Evolutionary conservation across 1,284 basidiomycete species (phyloP).

Genomic region (Meira nashicola): DNA sequence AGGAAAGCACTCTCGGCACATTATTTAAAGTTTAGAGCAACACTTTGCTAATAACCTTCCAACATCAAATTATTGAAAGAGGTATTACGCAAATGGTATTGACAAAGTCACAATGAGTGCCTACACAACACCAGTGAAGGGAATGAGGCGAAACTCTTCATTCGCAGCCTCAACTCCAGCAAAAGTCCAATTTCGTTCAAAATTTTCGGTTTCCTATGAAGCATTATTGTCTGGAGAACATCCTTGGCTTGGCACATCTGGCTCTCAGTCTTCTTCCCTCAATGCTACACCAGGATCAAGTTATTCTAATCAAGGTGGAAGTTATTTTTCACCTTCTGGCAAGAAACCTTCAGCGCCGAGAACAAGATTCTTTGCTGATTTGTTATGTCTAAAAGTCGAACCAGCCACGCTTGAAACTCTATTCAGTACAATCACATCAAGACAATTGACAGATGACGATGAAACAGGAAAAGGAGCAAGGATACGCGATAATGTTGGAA

Average conservation of each 20-base stretch:
- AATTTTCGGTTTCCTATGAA: slow-evolving; percentile 37
- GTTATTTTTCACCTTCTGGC: slow-evolving; percentile 26
- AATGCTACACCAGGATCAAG: slow-evolving; percentile 9
- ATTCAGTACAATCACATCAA: slow-evolving; percentile 24
- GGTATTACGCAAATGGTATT: no score
- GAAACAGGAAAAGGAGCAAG: slow-evolving; percentile 25
- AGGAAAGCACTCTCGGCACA: no score
- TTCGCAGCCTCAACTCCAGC: no score
- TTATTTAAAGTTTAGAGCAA: no score
- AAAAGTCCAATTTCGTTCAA: slow-evolving; percentile 15
- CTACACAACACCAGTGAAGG: no score
- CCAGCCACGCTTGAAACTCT: slow-evolving; percentile 25
- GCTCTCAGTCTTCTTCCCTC: neutral
- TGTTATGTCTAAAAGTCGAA: slow-evolving; percentile 43
- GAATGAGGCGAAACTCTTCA: no score
- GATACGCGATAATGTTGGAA: slow-evolving; percentile 41
- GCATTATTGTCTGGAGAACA: slow-evolving; percentile 37
- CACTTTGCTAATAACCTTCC: no score
- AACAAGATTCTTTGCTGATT: slow-evolving; percentile 37
- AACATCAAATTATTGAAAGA: no score
- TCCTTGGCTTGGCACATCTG: slow-evolving; percentile 25
- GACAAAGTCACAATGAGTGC: no score
- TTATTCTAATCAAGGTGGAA: slow-evolving; percentile 11
- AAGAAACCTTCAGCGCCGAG: slow-evolving; percentile 44
- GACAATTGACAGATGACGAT: slow-evolving; percentile 34